Evolutionary conservation across 805 yeast genomes (phyloP), one percentile per base, ranked within the genome.

Genomic region (Pichia gijzeniarum): DNA sequence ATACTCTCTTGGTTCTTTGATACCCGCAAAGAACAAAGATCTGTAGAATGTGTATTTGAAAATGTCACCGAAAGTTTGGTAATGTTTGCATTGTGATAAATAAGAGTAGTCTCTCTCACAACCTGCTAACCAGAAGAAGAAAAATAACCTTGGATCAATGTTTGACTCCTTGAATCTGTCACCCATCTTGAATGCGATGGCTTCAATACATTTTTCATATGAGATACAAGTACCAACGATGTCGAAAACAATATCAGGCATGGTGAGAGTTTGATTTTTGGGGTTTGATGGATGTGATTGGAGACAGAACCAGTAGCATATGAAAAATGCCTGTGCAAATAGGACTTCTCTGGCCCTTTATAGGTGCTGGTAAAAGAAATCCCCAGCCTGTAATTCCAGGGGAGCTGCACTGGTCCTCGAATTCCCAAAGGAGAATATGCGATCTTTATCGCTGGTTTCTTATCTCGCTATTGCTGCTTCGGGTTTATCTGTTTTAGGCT

Each of bases 41-140:
- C 64, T 49, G 49, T 52, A 60, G 41, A 61, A 61, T 1, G 64
- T 61, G 31, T 48, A 50, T 40, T 55, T 51, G 40, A 61, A 56
- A 32, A 60, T 53, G 33, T 55, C 53, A 35, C 48, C 48, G 28
- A 58, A 56, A 3, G 57, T 53, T 39, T 60, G 60, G 36, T 61
- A 61, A 39, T 50, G 52, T 31, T 58, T 59, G 31, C 48, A 50
- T 38, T 53, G 60, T 17, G 61, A 56, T 27, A 61, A 48, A 32
- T 53, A 61, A 13, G 63, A 43, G 52, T 59, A 64, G 51, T 90
- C 91, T 96, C 97, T 89, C 9, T 93, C 91, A 82, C 91, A 80
- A 17, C 51, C 51, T 25, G 49, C 49, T 28, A 45, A 38, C 51
- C 51, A 48, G 21, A 46, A 45, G 37, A 48, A 48, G 35, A 48